Conservation (phyloP, 1,139 yeast species). For the Saccharomyces hybrid region DNA sequence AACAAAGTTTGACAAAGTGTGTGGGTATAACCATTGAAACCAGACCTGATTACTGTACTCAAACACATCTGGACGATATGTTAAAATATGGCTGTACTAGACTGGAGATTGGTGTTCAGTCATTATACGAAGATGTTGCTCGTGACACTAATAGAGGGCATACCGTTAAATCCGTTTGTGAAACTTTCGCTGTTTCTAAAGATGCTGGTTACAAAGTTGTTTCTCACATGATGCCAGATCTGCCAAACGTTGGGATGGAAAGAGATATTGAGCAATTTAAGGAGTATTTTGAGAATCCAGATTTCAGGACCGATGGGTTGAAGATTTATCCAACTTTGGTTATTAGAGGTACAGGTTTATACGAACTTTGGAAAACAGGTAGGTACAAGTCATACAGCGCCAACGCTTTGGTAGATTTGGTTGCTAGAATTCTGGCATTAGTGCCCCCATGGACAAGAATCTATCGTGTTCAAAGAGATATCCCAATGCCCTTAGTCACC, state of each 20-base stretch:
- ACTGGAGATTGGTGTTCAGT: constrained; percentile 93
- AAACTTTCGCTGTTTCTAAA: constrained; percentile 89
- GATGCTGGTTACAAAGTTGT: constrained; percentile 98
- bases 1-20: constrained; percentile 92
- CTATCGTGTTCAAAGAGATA: constrained; percentile 96
- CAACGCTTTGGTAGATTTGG: constrained; percentile 84
- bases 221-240: constrained; percentile 98
- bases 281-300: constrained; percentile 96
- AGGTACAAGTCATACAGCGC: constrained; percentile 91
- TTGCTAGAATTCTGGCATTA: constrained; percentile 87
- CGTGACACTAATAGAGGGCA: constrained; percentile 98
- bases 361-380: constrained; percentile 96
- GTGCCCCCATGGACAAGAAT: constrained; percentile 99
- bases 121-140: constrained; percentile 96
- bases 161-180: constrained; percentile 92
- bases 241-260: constrained; percentile 98
- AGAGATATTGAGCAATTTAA: constrained; percentile 91
- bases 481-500: constrained; percentile 97
- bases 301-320: constrained; percentile 92
- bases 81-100: constrained; percentile 93
- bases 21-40: constrained; percentile 98
- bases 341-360: constrained; percentile 93
- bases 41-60: constrained; percentile 97
- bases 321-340: constrained; percentile 94
- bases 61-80: constrained; percentile 92